Conservation (phyloP, 257 asterid species). For the Eucommia ulmoides region DNA sequence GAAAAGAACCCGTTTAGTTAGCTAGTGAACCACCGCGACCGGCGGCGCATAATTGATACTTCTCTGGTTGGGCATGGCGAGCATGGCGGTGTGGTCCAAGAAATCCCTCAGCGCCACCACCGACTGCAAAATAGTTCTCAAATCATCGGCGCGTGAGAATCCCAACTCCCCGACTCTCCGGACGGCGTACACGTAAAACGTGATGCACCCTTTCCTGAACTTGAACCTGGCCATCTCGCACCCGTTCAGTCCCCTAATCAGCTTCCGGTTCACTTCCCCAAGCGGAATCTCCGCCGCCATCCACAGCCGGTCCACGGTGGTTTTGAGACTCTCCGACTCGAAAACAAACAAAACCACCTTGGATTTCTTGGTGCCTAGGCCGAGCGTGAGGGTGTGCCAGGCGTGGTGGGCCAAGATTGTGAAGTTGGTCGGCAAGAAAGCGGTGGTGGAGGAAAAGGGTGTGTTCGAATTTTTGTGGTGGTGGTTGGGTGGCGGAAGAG, state of each 20-base stretch:
- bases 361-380: conserved; percentile 86
- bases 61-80: conserved; percentile 91
- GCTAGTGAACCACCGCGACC: conserved; percentile 64
- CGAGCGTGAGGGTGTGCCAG: conserved; percentile 91
- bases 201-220: conserved; percentile 81
- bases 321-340: conserved; percentile 59
- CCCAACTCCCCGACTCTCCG: conserved; percentile 48
- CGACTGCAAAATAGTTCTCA: conserved; percentile 43
- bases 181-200: conserved; percentile 88
- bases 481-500: conserved; percentile 35
- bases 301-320: conserved; percentile 53
- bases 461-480: conserved; percentile 2
- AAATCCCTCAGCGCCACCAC: conserved; percentile 85
- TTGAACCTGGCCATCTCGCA: conserved; percentile 85
- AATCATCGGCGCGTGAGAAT: conserved; percentile 66
- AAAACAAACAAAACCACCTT: conserved; percentile 73
- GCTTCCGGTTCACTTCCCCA: conserved; percentile 80
- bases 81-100: conserved; percentile 95
- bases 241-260: conserved; percentile 50
- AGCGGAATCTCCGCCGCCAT: conserved; percentile 88
- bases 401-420: conserved; percentile 97
- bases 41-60: conserved; percentile 40
- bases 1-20: conserved; percentile 24
- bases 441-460: conserved; percentile 60
- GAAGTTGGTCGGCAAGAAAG: conserved; percentile 81